Base-by-base conservation (phyloP, 805 yeast species). In the Lachancea meyersii region DNA sequence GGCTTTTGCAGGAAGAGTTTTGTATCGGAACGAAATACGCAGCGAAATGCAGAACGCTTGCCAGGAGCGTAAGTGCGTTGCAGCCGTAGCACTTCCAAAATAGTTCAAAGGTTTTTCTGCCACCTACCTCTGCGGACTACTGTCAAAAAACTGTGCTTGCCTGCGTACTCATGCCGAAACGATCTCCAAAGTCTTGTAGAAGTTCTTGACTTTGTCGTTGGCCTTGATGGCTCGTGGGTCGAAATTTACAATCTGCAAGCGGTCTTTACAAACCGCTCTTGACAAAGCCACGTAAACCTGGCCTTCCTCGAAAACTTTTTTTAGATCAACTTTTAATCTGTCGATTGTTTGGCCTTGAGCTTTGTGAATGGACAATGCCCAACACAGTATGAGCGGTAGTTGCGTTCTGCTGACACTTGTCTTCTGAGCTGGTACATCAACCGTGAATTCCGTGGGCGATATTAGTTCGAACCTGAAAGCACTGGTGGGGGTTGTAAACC, bases 301-400 rank as follows among this genome's bases (percentile, higher is more conserved):
- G 17, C 95, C 95, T 42, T 77, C 82, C 58, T 85, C 94, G 52
- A 85, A 85, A 20, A 78, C 74, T 48, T 70, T 75, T 20, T 73
- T 68, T 37, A 85, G 61, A 54, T 85, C 89, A 10, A 85, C 86
- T 48, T 75, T 77, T 3, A 85, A 79, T 48, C 86, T 61, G 32
- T 76, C 79, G 35, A 85, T 71, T 0, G 95, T 83, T 64, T 85
- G 94, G 2, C 95, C 95, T 58, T 85, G 95, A 0, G 93, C 77
- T 58, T 85, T 85, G 57, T 85, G 95, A 39, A 85, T 85, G 0
- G 93, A 85, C 51, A 85, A 60, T 0, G 94, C 88, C 93, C 93
- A 85, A 19, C 93, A 79, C 28, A 85, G 63, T 44, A 82, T 67
- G 23, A 85, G 65, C 1, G 95, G 95, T 2, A 83, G 51, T 56